Conservation (phyloP, 495 filamentous ascomycete species). For the Neurospora sp. region DNA sequence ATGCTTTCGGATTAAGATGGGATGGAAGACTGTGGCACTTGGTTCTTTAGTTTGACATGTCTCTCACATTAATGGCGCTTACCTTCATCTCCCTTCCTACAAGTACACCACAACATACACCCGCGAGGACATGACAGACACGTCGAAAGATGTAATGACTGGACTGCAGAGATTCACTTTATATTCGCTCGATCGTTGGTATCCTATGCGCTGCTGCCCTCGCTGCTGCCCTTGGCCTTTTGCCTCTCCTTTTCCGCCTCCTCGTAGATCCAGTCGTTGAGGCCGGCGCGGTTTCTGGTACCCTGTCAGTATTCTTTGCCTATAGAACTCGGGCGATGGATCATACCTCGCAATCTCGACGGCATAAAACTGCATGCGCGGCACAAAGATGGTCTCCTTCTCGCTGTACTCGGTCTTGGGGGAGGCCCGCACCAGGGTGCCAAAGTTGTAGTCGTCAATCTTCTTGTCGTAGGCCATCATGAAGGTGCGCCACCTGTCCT, state of each 20-base stretch:
- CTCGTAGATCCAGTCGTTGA: slow-evolving; percentile 97
- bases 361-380: slow-evolving; percentile 98
- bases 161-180: background rate
- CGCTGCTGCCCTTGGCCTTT: slow-evolving; percentile 1
- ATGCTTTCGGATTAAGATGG: background rate
- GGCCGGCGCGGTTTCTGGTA: slow-evolving; percentile 68
- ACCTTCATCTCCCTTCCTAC: background rate
- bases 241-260: slow-evolving; percentile 36
- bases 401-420: slow-evolving; percentile 76
- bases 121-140: background rate
- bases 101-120: background rate
- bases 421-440: slow-evolving; percentile 75
- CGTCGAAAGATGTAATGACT: background rate
- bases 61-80: background rate
- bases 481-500: slow-evolving; percentile 93
- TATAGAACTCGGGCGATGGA: slow-evolving; percentile 18
- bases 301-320: slow-evolving; percentile 67
- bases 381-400: slow-evolving; percentile 84
- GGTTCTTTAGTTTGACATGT: background rate
- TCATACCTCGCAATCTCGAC: slow-evolving; percentile 88
- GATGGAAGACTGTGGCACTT: background rate
- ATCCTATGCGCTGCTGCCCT: slow-evolving; percentile 6
- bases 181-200: background rate
- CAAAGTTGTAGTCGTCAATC: slow-evolving; percentile 94
- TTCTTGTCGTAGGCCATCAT: slow-evolving; percentile 89